A percentile compares a stretch with the other conserved stretches of the same genome.
Conservation (phyloP, 768 basidiomycete species). For the Amanita rubescens region DNA sequence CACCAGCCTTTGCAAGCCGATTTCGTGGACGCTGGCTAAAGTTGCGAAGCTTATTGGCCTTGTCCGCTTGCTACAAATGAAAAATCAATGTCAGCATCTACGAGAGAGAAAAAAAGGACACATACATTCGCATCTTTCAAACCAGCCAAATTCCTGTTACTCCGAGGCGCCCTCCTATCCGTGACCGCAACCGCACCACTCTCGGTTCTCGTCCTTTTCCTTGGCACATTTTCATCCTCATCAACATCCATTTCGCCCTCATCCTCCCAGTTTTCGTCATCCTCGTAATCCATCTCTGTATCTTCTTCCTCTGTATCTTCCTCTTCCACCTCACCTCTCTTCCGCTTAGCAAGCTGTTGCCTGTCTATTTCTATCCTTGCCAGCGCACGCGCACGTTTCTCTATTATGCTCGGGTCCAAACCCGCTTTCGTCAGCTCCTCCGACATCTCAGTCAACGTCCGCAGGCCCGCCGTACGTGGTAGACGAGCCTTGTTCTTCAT, state of each 20-base stretch:
- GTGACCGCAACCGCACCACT: slow-evolving; percentile 47
- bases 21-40: slow-evolving; percentile 84
- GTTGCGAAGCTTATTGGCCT: slow-evolving; percentile 77
- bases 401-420: slow-evolving; percentile 78
- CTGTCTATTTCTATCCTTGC: slow-evolving; percentile 71
- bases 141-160: slow-evolving; percentile 72
- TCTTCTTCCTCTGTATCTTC: slow-evolving; percentile 32
- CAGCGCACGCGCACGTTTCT: slow-evolving; percentile 81
- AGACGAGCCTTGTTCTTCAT: slow-evolving; percentile 78
- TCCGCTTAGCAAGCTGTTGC: slow-evolving; percentile 59
- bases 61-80: slow-evolving; percentile 60
- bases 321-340: slow-evolving; percentile 50
- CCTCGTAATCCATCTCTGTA: slow-evolving; percentile 39
- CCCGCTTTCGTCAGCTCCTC: slow-evolving; percentile 81
- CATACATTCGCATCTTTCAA: slow-evolving; percentile 68
- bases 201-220: slow-evolving; percentile 57
- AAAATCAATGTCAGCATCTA: slow-evolving; percentile 8
- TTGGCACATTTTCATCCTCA: slow-evolving; percentile 41
- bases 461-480: slow-evolving; percentile 69
- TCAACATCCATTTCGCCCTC: slow-evolving; percentile 47
- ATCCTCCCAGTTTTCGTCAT: slow-evolving; percentile 38
- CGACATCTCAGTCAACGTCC: slow-evolving; percentile 70
- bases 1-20: slow-evolving; percentile 84
- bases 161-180: slow-evolving; percentile 49
- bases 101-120: background rate